A percentile compares a stretch with the other conserved stretches of the same genome.
Conservation (phyloP, 2,329 filamentous ascomycete genomes). For the Coniochaeta sp. region DNA sequence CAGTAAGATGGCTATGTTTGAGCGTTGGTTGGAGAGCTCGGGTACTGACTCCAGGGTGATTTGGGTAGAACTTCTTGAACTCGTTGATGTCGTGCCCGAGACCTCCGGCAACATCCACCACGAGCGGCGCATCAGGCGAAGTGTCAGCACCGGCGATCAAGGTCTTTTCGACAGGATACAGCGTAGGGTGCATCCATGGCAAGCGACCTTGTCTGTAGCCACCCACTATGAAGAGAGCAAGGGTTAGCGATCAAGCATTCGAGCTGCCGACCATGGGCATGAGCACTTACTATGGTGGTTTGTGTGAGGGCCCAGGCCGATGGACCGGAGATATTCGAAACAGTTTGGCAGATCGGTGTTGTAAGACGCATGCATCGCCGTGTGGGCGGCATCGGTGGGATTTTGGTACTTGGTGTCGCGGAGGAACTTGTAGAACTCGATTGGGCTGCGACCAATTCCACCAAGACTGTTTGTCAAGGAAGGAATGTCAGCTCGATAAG, state of each 20-base stretch:
- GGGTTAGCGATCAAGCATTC: not conserved
- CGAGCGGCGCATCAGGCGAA: slow-evolving; percentile 8
- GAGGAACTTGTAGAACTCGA: slow-evolving; percentile 14
- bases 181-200: slow-evolving; percentile 22
- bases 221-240: slow-evolving; percentile 10
- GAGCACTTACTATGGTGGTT: slow-evolving; percentile 14
- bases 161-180: slow-evolving; percentile 22
- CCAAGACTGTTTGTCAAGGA: not conserved
- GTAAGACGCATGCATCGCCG: slow-evolving; percentile 6
- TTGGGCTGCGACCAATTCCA: slow-evolving; percentile 17
- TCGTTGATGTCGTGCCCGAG: slow-evolving; percentile 5
- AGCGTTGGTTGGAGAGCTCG: not conserved
- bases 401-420: slow-evolving; percentile 19
- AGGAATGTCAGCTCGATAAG: not conserved
- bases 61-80: slow-evolving; percentile 10
- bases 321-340: slow-evolving; percentile 9
- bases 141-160: slow-evolving; percentile 20
- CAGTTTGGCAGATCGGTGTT: slow-evolving; percentile 9
- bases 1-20: not conserved
- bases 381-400: slow-evolving; percentile 15
- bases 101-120: not conserved
- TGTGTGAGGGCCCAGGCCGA: slow-evolving; percentile 7
- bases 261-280: not conserved
- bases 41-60: slow-evolving; percentile 2
- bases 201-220: slow-evolving; percentile 25